phyloP scores from a whole-genome alignment of 352 stramenopile species.

The Pythium rhizo-oryzae region DNA sequence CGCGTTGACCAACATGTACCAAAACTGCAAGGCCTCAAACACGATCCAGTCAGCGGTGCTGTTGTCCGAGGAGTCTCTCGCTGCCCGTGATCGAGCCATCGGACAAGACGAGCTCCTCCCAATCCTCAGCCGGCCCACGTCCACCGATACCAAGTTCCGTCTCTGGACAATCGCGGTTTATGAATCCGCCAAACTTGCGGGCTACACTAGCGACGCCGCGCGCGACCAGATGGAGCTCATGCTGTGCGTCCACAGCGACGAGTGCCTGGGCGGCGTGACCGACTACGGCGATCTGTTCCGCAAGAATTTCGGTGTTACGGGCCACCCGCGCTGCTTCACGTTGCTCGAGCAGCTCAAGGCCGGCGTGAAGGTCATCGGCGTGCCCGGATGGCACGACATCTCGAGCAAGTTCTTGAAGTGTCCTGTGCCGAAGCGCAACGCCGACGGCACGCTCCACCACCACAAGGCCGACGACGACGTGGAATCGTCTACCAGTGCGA shows the following conservation, averaged over 20 bases:
- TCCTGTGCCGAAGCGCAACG: neutral
- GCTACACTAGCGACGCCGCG: conserved; percentile 42
- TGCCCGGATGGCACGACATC: conserved; percentile 42
- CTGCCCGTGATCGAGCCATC: neutral
- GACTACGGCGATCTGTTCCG: conserved; percentile 51
- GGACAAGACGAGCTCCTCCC: conserved; percentile 4
- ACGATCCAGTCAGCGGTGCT: conserved; percentile 27
- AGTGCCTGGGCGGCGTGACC: conserved; percentile 47
- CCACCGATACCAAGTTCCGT: conserved; percentile 34
- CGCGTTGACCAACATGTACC: conserved; percentile 47
- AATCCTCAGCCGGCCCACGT: conserved; percentile 24
- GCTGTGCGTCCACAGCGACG: conserved; percentile 49
- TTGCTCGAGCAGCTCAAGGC: conserved; percentile 39
- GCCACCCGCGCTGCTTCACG: conserved; percentile 51
- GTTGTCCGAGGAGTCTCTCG: neutral
- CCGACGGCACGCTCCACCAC: conserved; percentile 4
- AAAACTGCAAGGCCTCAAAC: conserved; percentile 44
- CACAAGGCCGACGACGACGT: neutral
- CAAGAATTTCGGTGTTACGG: conserved; percentile 45
- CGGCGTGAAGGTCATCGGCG: conserved; percentile 47
- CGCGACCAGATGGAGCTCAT: conserved; percentile 59
- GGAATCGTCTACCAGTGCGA: neutral
- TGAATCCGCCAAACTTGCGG: conserved; percentile 45
- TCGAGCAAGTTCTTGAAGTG: conserved; percentile 21
- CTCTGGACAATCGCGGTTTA: conserved; percentile 54